Evolutionary conservation across 2,329 filamentous ascomycete genomes (phyloP).

Genomic region (Verticillium tricorpus): DNA sequence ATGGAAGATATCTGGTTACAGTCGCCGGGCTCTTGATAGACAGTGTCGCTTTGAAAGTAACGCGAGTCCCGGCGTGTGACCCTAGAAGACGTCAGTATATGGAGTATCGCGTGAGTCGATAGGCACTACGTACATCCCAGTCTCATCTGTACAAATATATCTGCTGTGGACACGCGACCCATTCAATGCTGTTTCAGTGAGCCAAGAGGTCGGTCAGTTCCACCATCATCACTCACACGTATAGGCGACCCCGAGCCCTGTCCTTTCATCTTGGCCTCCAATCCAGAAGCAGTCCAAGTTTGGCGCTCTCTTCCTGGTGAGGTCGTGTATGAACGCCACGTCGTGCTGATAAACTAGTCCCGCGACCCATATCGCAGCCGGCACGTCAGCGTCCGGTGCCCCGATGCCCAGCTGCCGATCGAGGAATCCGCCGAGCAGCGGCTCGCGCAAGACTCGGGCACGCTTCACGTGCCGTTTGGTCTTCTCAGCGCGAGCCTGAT

Average conservation of each 20-base stretch:
- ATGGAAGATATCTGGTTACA: constrained; percentile 39
- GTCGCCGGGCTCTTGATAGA: background rate
- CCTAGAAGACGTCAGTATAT: background rate
- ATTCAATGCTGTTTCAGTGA: constrained; percentile 9
- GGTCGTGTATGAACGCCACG: constrained; percentile 28
- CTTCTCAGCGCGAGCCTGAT: constrained; percentile 20
- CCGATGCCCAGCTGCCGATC: constrained; percentile 25
- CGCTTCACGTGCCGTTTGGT: constrained; percentile 34
- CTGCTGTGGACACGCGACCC: constrained; percentile 25
- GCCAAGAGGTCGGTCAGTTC: background rate
- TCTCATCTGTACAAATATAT: constrained; percentile 37
- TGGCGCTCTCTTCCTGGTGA: constrained; percentile 18
- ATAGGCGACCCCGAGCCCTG: constrained; percentile 37
- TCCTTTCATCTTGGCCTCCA: constrained; percentile 29
- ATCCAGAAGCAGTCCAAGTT: constrained; percentile 38
- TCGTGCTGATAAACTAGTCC: constrained; percentile 34
- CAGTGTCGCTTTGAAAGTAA: background rate
- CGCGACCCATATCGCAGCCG: constrained; percentile 30
- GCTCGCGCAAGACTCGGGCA: constrained; percentile 21
- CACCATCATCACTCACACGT: constrained; percentile 30
- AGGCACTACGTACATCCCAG: constrained; percentile 32
- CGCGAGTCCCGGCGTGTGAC: background rate
- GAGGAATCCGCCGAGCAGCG: constrained; percentile 27
- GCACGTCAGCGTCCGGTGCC: constrained; percentile 19
- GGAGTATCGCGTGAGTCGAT: background rate